phyloP scores from a whole-genome alignment of 2,329 filamentous ascomycete genomes.

The Ramularia collo-cygni region DNA sequence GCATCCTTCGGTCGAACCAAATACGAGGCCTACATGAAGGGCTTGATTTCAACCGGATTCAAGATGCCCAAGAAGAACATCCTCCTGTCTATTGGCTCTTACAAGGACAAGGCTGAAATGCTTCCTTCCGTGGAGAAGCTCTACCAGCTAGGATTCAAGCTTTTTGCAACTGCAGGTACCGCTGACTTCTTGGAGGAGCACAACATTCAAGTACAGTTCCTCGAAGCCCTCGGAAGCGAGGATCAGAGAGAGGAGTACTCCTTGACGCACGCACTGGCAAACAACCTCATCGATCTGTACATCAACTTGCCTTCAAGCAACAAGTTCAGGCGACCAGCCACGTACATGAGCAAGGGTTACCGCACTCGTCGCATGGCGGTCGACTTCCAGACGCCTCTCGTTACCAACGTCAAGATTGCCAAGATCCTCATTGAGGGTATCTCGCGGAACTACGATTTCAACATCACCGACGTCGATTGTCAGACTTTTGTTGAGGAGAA shows the following conservation, averaged over 20 bases:
- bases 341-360: constrained; percentile 98
- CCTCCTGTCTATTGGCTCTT: constrained; percentile 88
- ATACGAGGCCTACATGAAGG: constrained; percentile 97
- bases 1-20: constrained; percentile 94
- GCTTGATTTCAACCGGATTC: constrained; percentile 90
- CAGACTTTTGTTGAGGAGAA: constrained; percentile 62
- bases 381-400: constrained; percentile 91
- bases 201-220: constrained; percentile 82
- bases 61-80: constrained; percentile 94
- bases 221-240: constrained; percentile 75
- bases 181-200: constrained; percentile 95
- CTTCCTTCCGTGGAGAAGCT: constrained; percentile 85
- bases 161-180: constrained; percentile 93
- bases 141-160: constrained; percentile 84
- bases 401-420: constrained; percentile 98
- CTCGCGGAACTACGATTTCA: constrained; percentile 77
- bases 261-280: constrained; percentile 89
- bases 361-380: constrained; percentile 96
- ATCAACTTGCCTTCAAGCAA: constrained; percentile 99
- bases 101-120: constrained; percentile 98
- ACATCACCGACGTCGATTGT: constrained; percentile 77
- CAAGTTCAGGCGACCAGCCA: constrained; percentile 90
- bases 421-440: constrained; percentile 96
- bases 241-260: constrained; percentile 95
- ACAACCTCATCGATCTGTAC: constrained; percentile 97